A percentile compares a stretch with the other conserved stretches of the same genome.
Evolutionary conservation across 139 green algal genomes (phyloP).

Genomic region (Chlorella sp.): DNA sequence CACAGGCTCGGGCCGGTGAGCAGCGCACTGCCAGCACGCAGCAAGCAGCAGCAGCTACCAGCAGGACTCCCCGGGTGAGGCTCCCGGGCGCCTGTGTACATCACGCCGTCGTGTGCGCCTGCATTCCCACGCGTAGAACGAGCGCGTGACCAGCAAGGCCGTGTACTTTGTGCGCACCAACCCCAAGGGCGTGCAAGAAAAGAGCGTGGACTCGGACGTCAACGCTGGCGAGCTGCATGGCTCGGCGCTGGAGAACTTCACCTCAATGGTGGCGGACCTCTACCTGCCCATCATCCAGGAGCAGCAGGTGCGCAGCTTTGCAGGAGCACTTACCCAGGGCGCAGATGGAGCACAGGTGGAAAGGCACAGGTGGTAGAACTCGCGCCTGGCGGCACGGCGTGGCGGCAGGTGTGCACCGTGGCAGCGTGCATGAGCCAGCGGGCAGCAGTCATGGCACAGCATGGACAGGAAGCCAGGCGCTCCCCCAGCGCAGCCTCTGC

Average conservation of each 20-base stretch:
- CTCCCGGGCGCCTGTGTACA: slow-evolving; percentile 9
- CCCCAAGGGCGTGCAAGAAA: slow-evolving; percentile 64
- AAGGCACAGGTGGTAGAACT: too few species aligned
- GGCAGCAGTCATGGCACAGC: too few species aligned
- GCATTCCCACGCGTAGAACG: slow-evolving; percentile 27
- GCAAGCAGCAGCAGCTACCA: slow-evolving; percentile 3
- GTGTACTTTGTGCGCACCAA: slow-evolving; percentile 64
- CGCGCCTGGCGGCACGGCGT: too few species aligned
- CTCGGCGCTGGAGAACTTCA: slow-evolving; percentile 60
- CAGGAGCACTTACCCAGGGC: too few species aligned
- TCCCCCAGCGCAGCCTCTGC: too few species aligned
- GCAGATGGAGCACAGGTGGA: too few species aligned
- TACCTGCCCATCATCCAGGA: slow-evolving; percentile 74
- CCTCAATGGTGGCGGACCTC: slow-evolving; percentile 65
- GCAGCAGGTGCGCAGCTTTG: too few species aligned
- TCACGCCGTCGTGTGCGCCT: background rate
- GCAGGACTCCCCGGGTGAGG: background rate
- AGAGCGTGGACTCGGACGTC: slow-evolving; percentile 52
- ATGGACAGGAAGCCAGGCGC: too few species aligned
- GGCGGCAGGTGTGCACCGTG: too few species aligned
- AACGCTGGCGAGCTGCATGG: slow-evolving; percentile 37
- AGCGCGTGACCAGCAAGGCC: slow-evolving; percentile 48
- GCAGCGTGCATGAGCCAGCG: too few species aligned
- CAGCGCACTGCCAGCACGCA: background rate
- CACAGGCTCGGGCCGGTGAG: slow-evolving; percentile 25